A percentile compares a stretch with the other conserved stretches of the same genome.
Evolutionary conservation across 345 rosid genomes (phyloP).

Genomic region (Salix udensis): DNA sequence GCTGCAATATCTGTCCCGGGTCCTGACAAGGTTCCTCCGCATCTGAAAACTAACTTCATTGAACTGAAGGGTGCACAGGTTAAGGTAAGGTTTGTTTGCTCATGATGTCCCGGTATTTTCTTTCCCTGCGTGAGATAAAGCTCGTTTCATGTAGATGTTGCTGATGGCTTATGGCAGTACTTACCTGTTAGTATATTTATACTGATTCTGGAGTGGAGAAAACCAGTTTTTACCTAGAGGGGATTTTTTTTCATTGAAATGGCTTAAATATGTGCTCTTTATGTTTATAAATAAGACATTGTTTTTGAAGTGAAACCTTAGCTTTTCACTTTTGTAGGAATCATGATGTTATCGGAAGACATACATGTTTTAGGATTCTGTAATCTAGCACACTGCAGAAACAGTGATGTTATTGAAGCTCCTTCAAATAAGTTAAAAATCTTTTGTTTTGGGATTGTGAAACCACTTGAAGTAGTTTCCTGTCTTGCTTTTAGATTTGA

Average conservation of each 20-base stretch:
- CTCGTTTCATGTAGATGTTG: conserved; percentile 4
- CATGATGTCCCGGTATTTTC: background rate
- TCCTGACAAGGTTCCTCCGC: conserved; percentile 86
- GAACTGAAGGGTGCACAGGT: conserved; percentile 99
- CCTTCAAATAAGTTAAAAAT: background rate
- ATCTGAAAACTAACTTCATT: conserved; percentile 76
- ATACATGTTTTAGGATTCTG: background rate
- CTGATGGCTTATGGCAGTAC: background rate
- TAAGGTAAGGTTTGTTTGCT: conserved; percentile 57
- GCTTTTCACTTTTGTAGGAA: background rate
- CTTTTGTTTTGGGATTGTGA: background rate
- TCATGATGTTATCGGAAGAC: background rate
- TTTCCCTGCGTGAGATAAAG: background rate
- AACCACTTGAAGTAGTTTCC: background rate
- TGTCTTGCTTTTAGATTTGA: background rate
- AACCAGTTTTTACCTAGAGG: background rate
- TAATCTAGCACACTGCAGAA: background rate
- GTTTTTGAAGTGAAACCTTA: background rate
- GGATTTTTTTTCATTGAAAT: background rate
- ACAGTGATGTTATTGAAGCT: background rate
- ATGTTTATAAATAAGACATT: background rate
- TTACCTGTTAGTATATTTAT: background rate
- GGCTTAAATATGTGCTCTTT: background rate
- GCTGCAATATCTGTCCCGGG: conserved; percentile 95
- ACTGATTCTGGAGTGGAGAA: background rate